Base-by-base conservation (phyloP, 2,329 filamentous ascomycete genomes). In the Hymenoscyphus scutula region DNA sequence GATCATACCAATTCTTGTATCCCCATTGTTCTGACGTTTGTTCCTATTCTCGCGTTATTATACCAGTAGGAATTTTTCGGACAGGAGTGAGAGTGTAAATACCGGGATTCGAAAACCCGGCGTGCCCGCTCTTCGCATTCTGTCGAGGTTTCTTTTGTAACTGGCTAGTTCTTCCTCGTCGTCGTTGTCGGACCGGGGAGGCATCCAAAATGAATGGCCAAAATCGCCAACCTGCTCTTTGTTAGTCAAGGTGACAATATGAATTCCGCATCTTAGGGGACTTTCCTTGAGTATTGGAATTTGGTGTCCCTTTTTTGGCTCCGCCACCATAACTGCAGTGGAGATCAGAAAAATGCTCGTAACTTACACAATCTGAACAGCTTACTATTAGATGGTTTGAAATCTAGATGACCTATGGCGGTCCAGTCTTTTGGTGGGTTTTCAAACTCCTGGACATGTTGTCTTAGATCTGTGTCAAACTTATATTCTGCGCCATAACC, bases 11-110 rank as follows among this genome's bases (percentile, higher is more conserved):
- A 19, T 61, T 41, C 7, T 25, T 29, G 45, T 54, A 58, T 25
- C 64, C 51, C 64, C 60, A 64, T 23, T 56, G 25, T 25, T 56
- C 41, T 2, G 62, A 53, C 27, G 63, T 64, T 61, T 64, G 64
- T 53, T 64, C 62, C 38, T 32, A 2, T 54, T 11, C 17, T 11
- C 25, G 23, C 32, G 59, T 61, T 17, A 41, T 19, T 29, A n/a
- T 51, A 55, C 13, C 53, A 64, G 17, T 55, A 11, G 17, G 25
- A 48, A 67, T n/a, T 56, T n/a, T 57, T 59, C 19, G 19, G n/a
- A 19, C 3, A 25, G 41, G 19, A 48, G 38, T 15, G 41, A 48
- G 41, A 23, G 41, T 19, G 8, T 48, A 23, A 48, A 48, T 48
- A 48, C 41, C 41, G 41, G 41, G 10, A 23, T 48, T 48, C 41